Conservation (phyloP, 208 protist species). For the Angomonas deanei region DNA sequence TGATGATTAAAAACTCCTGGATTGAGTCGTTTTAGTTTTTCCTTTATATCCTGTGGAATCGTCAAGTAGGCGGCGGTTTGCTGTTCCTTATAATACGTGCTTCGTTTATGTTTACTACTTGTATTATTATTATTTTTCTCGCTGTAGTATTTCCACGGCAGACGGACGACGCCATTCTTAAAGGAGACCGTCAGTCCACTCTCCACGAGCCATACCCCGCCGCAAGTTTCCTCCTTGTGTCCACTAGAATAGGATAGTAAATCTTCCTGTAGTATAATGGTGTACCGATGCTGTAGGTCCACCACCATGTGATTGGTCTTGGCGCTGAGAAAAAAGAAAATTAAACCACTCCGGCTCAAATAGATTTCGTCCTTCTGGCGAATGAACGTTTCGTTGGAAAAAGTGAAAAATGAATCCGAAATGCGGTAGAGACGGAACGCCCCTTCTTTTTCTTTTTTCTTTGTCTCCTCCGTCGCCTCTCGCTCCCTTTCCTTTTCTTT, state of each 20-base stretch:
- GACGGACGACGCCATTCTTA: slow-evolving; percentile 43
- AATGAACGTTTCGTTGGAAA: no score
- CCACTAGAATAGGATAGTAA: not conserved
- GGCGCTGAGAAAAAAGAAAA: slow-evolving; percentile 56
- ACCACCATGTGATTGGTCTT: slow-evolving; percentile 71
- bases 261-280: slow-evolving; percentile 24
- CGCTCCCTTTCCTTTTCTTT: not conserved
- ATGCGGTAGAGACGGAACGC: no score
- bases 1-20: no score
- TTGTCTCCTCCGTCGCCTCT: not conserved
- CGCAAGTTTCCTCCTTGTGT: not conserved
- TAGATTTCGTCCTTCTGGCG: no score
- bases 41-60: not conserved
- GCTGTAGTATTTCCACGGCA: slow-evolving; percentile 34
- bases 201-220: slow-evolving; percentile 61
- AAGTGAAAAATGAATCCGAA: no score
- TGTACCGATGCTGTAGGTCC: slow-evolving; percentile 41
- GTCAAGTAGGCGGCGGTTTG: not conserved
- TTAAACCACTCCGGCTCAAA: no score
- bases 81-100: no score
- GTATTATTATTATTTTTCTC: not conserved
- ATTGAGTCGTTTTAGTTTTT: slow-evolving; percentile 1
- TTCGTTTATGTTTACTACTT: not conserved
- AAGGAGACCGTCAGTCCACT: slow-evolving; percentile 64
- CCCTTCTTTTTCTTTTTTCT: not conserved